phyloP scores from a whole-genome alignment of 2,329 filamentous ascomycete species.

The Gliomastix tumulicola region DNA sequence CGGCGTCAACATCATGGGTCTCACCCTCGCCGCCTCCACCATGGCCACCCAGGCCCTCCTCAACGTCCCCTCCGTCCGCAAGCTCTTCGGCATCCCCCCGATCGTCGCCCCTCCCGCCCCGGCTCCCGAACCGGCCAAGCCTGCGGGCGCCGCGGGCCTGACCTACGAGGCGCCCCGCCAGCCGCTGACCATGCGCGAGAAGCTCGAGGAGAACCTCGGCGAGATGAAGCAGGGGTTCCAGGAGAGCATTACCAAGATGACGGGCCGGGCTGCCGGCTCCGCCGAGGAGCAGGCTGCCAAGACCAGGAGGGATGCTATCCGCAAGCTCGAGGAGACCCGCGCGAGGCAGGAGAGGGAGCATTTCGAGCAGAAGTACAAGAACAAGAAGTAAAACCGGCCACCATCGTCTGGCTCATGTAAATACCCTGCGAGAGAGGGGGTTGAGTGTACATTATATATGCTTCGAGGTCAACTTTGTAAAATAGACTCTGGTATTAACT shows the following conservation, averaged over 20 bases:
- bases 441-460: too few species aligned
- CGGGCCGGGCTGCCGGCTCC: slow-evolving; percentile 21
- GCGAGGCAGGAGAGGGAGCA: slow-evolving; percentile 25
- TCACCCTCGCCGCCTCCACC: slow-evolving; percentile 28
- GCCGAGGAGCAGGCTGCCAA: slow-evolving; percentile 24
- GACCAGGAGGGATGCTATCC: slow-evolving; percentile 23
- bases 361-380: slow-evolving; percentile 33
- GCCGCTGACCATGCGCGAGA: slow-evolving; percentile 18
- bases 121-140: neutral
- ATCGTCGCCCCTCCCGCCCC: slow-evolving; percentile 3
- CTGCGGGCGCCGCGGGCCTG: neutral
- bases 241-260: slow-evolving; percentile 23
- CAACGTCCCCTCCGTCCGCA: slow-evolving; percentile 29
- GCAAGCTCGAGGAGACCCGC: slow-evolving; percentile 25
- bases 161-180: slow-evolving; percentile 27
- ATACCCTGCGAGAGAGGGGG: slow-evolving; percentile 1
- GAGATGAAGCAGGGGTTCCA: slow-evolving; percentile 29
- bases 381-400: slow-evolving; percentile 12
- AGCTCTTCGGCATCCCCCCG: slow-evolving; percentile 25
- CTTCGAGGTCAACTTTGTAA: neutral
- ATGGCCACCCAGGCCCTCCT: slow-evolving; percentile 28
- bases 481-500: too few species aligned
- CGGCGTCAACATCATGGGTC: slow-evolving; percentile 40
- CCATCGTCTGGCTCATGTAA: slow-evolving; percentile 3
- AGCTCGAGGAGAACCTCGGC: slow-evolving; percentile 21